These are phyloP conservation scores for Phycomyces blakesleeanus DNA, from an alignment of 192 early-diverging fungal genomes.

Conservation along the genomic window DNA sequence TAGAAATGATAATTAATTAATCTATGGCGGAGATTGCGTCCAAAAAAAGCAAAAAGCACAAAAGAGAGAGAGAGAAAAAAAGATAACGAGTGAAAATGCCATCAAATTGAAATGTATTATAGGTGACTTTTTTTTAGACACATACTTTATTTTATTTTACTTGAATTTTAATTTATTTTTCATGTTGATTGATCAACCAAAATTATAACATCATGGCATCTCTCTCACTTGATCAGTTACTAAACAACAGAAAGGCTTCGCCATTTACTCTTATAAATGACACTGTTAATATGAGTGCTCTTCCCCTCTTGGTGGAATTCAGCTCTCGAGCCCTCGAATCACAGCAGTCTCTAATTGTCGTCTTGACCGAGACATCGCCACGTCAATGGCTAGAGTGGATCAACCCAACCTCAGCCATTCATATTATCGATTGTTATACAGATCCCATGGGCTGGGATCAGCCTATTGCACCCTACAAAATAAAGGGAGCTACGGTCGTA, in stretches of 20 bases:
- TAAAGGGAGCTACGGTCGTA: neutral
- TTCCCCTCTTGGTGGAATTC: slow-evolving; percentile 12
- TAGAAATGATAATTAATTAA: too few relatives aligned
- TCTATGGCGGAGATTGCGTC: too few relatives aligned
- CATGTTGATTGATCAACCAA: neutral
- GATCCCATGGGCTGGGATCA: slow-evolving; percentile 35
- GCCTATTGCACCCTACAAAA: neutral
- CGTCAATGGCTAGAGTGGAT: slow-evolving; percentile 7
- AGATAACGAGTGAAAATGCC: neutral
- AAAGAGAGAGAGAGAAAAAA: neutral
- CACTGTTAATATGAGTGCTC: slow-evolving; percentile 2
- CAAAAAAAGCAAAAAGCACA: too few relatives aligned
- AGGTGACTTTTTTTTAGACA: too few relatives aligned
- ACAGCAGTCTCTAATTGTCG: slow-evolving; percentile 13
- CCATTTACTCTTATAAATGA: slow-evolving; percentile 23
- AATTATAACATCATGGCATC: too few relatives aligned
- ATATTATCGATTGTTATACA: slow-evolving; percentile 27
- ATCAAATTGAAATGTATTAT: too few relatives aligned
- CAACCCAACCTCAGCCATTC: neutral
- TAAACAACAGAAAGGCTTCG: slow-evolving; percentile 20
- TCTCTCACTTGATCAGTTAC: slow-evolving; percentile 22
- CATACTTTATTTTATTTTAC: too few relatives aligned
- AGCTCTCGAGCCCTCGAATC: slow-evolving; percentile 6
- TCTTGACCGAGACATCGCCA: slow-evolving; percentile 30
- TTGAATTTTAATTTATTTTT: neutral